Conservation (phyloP, 257 asterid genomes). For the Nicotiana undulata region DNA sequence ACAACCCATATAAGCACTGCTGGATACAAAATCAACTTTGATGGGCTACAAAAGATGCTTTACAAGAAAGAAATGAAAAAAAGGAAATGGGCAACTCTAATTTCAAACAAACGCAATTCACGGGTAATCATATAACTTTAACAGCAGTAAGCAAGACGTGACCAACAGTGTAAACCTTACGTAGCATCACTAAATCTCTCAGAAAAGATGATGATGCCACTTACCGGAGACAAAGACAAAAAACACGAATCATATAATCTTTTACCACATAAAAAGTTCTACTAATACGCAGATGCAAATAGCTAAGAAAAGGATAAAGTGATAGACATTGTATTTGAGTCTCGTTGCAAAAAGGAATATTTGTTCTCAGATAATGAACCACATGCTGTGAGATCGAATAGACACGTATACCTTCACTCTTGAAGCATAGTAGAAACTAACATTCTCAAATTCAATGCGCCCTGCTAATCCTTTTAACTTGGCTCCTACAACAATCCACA, state of each 20-base stretch:
- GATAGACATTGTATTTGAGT: not conserved
- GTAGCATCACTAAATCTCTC: not conserved
- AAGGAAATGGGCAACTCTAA: not conserved
- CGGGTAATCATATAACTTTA: not conserved
- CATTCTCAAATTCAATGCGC: conserved; percentile 56
- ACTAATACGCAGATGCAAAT: not conserved
- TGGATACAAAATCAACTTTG: not conserved
- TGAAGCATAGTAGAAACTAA: conserved; percentile 70
- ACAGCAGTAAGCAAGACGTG: not conserved
- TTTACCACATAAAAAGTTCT: not conserved
- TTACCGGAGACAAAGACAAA: not conserved
- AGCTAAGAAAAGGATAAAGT: not conserved
- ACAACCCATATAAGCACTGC: not conserved
- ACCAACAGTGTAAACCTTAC: not conserved
- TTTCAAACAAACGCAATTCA: not conserved
- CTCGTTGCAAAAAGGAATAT: not conserved
- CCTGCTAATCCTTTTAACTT: conserved; percentile 69
- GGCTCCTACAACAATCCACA: conserved; percentile 41
- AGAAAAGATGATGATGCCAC: not conserved
- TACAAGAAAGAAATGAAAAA: not conserved
- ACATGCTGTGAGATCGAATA: not conserved
- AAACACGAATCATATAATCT: not conserved
- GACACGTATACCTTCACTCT: conserved; percentile 51
- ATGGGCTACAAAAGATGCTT: not conserved
- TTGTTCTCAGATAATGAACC: not conserved